Conservation (phyloP, 306 rosid species). For the Corylus heterophylla region DNA sequence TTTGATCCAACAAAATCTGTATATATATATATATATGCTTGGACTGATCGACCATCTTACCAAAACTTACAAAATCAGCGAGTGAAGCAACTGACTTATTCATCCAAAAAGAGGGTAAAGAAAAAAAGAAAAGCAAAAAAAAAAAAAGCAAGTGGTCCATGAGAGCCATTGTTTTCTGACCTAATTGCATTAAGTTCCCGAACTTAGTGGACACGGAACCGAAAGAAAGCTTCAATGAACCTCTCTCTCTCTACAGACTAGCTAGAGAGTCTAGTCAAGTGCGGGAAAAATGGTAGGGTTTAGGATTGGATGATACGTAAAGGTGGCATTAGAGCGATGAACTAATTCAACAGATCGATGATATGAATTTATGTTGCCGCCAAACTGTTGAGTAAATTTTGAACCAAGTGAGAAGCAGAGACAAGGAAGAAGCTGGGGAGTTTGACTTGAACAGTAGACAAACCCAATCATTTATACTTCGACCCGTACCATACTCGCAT, state of each 20-base stretch:
- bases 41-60: conserved; percentile 26
- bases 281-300: background rate
- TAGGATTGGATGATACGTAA: background rate
- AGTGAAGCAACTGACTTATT: conserved; percentile 22
- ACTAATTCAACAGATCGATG: conserved; percentile 5
- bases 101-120: background rate
- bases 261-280: background rate
- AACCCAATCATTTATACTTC: conserved; percentile 44
- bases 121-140: background rate
- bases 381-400: background rate
- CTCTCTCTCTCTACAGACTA: background rate
- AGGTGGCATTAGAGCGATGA: background rate
- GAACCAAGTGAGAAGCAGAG: background rate
- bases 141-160: conserved; percentile 24
- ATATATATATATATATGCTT: background rate
- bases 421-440: conserved; percentile 17
- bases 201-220: background rate
- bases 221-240: background rate
- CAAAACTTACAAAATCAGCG: conserved; percentile 33
- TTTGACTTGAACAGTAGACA: conserved; percentile 20
- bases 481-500: conserved; percentile 59
- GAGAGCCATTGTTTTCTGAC: conserved; percentile 36
- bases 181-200: conserved; percentile 31
- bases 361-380: background rate
- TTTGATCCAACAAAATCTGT: conserved; percentile 28